Evolutionary conservation across 805 yeast genomes (phyloP).

Genomic region (Groenewaldozyma tartarivorans): DNA sequence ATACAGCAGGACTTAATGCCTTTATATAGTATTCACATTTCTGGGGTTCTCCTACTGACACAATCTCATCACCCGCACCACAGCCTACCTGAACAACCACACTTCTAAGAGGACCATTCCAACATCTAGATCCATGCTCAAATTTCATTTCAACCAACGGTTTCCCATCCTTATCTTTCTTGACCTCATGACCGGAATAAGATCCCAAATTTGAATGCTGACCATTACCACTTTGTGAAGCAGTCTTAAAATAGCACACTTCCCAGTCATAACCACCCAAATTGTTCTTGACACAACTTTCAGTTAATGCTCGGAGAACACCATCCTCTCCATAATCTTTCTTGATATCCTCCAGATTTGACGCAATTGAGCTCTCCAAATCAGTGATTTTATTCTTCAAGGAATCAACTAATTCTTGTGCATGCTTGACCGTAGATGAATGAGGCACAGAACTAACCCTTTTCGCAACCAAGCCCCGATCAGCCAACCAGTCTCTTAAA

Average conservation of each 20-base stretch:
- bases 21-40: slow-evolving; percentile 67
- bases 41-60: slow-evolving; percentile 79
- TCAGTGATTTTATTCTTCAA: slow-evolving; percentile 12
- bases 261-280: slow-evolving; percentile 66
- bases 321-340: slow-evolving; percentile 48
- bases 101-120: slow-evolving; percentile 88
- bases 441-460: too few relatives aligned
- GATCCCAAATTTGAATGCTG: slow-evolving; percentile 44
- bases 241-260: slow-evolving; percentile 46
- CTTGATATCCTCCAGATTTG: slow-evolving; percentile 14
- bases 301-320: slow-evolving; percentile 49
- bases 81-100: slow-evolving; percentile 59
- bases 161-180: slow-evolving; percentile 16
- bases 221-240: slow-evolving; percentile 47
- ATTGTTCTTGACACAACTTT: slow-evolving; percentile 37
- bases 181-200: slow-evolving; percentile 18
- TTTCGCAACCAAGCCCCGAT: slow-evolving; percentile 11
- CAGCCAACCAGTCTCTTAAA: slow-evolving; percentile 11
- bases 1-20: slow-evolving; percentile 24
- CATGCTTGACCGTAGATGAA: slow-evolving; percentile 7
- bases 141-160: slow-evolving; percentile 33
- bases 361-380: slow-evolving; percentile 14
- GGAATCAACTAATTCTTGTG: slow-evolving; percentile 14
- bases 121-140: slow-evolving; percentile 66
- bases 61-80: slow-evolving; percentile 45